Percentiles rank a stretch among this genome's conserved stretches.
Conservation (phyloP, 2,329 filamentous ascomycete genomes). For the Phaeosphaeriaceae sp. region DNA sequence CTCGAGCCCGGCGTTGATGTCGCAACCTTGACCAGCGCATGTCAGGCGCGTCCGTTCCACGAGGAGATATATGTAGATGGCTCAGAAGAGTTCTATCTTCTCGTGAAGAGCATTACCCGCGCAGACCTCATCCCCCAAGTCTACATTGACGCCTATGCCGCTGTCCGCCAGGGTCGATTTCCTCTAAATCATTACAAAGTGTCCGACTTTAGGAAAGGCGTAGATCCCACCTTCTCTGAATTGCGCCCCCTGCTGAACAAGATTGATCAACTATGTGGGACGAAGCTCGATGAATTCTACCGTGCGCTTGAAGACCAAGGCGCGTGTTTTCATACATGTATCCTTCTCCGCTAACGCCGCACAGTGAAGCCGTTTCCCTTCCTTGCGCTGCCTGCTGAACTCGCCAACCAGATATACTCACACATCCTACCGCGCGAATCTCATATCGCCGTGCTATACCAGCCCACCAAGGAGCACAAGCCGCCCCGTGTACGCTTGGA, state of each 20-base stretch:
- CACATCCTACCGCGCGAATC: slow-evolving; percentile 22
- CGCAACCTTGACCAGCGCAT: slow-evolving; percentile 6
- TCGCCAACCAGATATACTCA: slow-evolving; percentile 29
- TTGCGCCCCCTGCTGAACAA: slow-evolving; percentile 21
- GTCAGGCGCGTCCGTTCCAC: slow-evolving; percentile 9
- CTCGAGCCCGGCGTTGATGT: slow-evolving; percentile 8
- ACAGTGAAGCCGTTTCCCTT: slow-evolving; percentile 31
- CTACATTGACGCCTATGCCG: slow-evolving; percentile 26
- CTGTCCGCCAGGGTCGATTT: slow-evolving; percentile 15
- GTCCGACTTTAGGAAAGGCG: slow-evolving; percentile 16
- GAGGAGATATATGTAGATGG: slow-evolving; percentile 22
- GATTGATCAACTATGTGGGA: slow-evolving; percentile 27
- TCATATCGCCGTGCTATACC: slow-evolving; percentile 8
- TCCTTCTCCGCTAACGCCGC: slow-evolving; percentile 6
- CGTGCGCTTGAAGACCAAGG: slow-evolving; percentile 19
- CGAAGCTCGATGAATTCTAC: slow-evolving; percentile 19
- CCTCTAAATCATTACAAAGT: slow-evolving; percentile 21
- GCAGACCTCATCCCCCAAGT: slow-evolving; percentile 26
- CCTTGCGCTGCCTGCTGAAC: slow-evolving; percentile 29
- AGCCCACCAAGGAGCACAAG: slow-evolving; percentile 1
- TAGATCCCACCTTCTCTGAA: slow-evolving; percentile 30
- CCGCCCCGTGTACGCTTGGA: slow-evolving; percentile 12
- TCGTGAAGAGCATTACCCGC: slow-evolving; percentile 20
- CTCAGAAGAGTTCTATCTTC: slow-evolving; percentile 25
- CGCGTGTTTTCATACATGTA: slow-evolving; percentile 3